A percentile compares a stretch with the other conserved stretches of the same genome.
Evolutionary conservation across 208 protist genomes (phyloP).

Genomic region (Phytomonas francai): DNA sequence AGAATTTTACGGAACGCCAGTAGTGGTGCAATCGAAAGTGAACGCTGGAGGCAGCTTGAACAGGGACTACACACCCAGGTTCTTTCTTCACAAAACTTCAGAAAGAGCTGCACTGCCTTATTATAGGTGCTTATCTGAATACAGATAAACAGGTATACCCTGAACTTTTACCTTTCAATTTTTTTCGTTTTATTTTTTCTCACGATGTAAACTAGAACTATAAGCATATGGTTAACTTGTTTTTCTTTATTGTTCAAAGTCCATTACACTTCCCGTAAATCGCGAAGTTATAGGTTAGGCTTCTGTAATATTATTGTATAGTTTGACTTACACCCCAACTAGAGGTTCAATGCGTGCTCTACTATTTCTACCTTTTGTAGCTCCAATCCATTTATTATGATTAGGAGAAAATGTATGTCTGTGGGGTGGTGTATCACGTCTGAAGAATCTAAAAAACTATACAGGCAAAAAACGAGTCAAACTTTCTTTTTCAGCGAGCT

Average conservation of each 20-base stretch:
- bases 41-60: conserved; percentile 68
- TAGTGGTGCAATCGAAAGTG: conserved; percentile 48
- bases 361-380: neutral
- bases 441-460: neutral
- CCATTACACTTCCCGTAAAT: neutral
- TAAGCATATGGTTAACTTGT: neutral
- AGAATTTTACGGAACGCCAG: conserved; percentile 49
- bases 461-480: neutral
- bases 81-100: neutral
- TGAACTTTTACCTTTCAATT: neutral
- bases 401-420: neutral
- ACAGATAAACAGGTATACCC: neutral
- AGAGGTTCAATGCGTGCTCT: neutral
- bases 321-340: neutral
- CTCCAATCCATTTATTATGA: neutral
- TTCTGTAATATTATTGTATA: neutral
- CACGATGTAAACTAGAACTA: neutral
- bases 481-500: neutral
- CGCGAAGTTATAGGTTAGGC: neutral
- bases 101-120: neutral
- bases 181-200: neutral
- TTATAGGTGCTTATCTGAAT: neutral
- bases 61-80: conserved; percentile 19
- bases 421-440: neutral
- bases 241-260: neutral